These are phyloP conservation scores for Tetragonia tetragonoides DNA, from an alignment of 148 eudicot genomes.

Conservation along the genomic window DNA sequence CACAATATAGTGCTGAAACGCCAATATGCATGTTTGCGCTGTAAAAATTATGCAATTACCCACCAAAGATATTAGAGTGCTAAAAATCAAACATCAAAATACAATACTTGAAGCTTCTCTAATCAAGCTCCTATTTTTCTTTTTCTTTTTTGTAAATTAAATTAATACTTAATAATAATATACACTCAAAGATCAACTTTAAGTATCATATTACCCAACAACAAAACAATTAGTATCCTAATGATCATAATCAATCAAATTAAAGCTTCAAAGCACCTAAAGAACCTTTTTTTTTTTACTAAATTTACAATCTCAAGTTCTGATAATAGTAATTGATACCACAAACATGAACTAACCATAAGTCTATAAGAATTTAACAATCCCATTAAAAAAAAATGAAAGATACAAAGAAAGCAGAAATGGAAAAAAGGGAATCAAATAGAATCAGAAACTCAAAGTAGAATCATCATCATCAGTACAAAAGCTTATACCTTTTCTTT, in stretches of 20 bases:
- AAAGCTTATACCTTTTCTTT: background rate
- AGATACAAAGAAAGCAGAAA: background rate
- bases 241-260: no score
- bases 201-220: no score
- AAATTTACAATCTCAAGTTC: no score
- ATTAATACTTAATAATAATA: no score
- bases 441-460: background rate
- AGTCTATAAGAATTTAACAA: no score
- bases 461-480: background rate
- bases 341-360: no score
- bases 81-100: background rate
- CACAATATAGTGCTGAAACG: constrained; percentile 88
- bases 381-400: background rate
- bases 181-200: no score
- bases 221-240: no score
- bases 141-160: no score
- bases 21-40: constrained; percentile 70
- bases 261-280: no score
- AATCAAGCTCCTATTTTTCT: background rate
- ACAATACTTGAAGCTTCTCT: background rate
- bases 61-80: background rate
- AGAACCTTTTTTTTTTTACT: no score
- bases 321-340: no score
- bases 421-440: constrained; percentile 17
- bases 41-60: constrained; percentile 23